Base-by-base conservation (phyloP, 1,284 basidiomycete species). In the Schizopora paradoxa region DNA sequence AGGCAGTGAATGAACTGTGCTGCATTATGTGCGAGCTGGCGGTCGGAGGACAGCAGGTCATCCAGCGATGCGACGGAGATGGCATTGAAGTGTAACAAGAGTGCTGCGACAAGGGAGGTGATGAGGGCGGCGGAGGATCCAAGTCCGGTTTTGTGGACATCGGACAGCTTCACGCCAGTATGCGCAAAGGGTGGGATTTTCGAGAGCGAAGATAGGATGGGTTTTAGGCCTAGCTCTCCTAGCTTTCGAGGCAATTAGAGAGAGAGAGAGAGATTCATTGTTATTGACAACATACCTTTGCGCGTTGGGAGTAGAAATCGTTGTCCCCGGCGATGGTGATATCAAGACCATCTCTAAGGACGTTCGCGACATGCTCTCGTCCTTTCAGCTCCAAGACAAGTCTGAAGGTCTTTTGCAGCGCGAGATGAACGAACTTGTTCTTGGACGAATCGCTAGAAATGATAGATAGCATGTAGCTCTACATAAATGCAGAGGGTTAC, bases 61-160 rank as follows among this genome's bases (percentile, higher is more conserved):
- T 61, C 56, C 47, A 83, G 71, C 1, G 76, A 66, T 42, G 69
- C 62, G n/a, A 64, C 53, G 25, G 76, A 64, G 52, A 91, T 79
- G 38, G 83, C 73, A 31, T 68, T 67, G 48, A 95, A 72, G 58
- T 92, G 91, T 7, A 92, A 65, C 18, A 98, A 77, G 21, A 99
- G 73, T 3, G 84, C 85, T 26, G 88, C 85, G 36, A 92, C 86
- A 46, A 99, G 79, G 27, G 94, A 96, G 0, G 96, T 97, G 59
- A 97, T 96, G 58, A 99, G 80, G 0, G 96, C 91, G 0, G 95
- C 95, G 6, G 93, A 97, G 3, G 93, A 97, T 23, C 96, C 96
- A 33, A 99, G 79, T 2, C 96, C 96, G 0, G 96, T 99, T 69
- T 99, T 99, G 76, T 98, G 94, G 6, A 96, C 94, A 39, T 89